Base-by-base conservation (phyloP, 1,284 basidiomycete genomes). In the Tranzscheliella williamsii region DNA sequence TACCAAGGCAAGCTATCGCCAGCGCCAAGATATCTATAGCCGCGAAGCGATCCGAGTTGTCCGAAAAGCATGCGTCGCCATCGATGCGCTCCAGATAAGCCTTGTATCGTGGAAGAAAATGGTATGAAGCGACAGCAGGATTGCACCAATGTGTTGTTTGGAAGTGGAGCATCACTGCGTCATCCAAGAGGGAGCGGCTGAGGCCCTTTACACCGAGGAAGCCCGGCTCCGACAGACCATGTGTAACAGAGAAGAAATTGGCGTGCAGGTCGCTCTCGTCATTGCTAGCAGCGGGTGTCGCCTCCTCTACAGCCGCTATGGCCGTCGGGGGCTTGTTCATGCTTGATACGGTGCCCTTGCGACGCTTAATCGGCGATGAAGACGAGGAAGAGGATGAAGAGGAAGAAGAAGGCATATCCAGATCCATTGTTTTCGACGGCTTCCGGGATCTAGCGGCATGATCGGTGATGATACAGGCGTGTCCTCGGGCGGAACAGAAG, bases 391-490 rank as follows among this genome's bases (percentile, higher is more conserved):
- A n/a, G n/a, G n/a, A n/a, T n/a, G n/a, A n/a, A n/a, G n/a, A n/a
- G n/a, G n/a, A n/a, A n/a, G n/a, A n/a, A n/a, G n/a, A n/a, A n/a
- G n/a, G n/a, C n/a, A n/a, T n/a, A 33, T n/a, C 9, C 15, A 16
- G 32, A 16, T n/a, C 32, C 11, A n/a, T 33, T 9, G 8, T 16
- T 9, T 18, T 33, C 26, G 26, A 27, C 26, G 26, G 26, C 15
- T 8, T 27, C 26, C 8, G 26, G 26, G 26, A 8, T 8, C 26
- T 27, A 11, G 18, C 35, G 8, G 44, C 29, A n/a, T 62, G 44
- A 6, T 62, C 48, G 22, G 58, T 62, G 37, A 62, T 62, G 38
- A 56, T 23, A 39, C 60, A 63, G 33, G 53, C 46, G 33, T 40
- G 52, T 4, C 60, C 60, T 30, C 60, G 32, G 1, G 50, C 32